Evolutionary conservation across 1,139 yeast genomes (phyloP), one percentile per base, ranked within the genome.

Genomic region (Magnusiomyces ingens): DNA sequence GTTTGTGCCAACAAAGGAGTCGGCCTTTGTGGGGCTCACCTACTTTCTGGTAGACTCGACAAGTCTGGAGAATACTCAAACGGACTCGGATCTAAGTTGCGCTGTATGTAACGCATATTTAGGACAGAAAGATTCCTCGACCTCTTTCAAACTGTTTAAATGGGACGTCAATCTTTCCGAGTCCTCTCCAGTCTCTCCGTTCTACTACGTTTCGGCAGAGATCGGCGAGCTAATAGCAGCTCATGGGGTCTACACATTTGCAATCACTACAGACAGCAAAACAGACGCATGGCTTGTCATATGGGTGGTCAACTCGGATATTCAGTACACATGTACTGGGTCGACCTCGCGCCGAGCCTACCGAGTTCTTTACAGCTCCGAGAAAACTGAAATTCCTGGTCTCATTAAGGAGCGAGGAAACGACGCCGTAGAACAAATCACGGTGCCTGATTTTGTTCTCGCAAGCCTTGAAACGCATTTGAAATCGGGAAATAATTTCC

Each of bases 291-390:
- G 11, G 13, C 43, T 41, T 13, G n/a, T 41, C 18, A 50, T 82
- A 1, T 85, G 90, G 89, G 75, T 83, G 1, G 75, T 83, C 63
- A 81, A 77, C 59, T 69, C 77, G 2, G 84, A 82, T 1, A 62
- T 77, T 6, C 60, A 64, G 35, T 69, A 65, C 53, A 45, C 48
- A 32, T 62, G 70, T 58, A 43, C 66, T 47, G 38, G 38, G 2
- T 45, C 48, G 11, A 69, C 63, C 6, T 37, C 64, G 51, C 1
- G 56, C 64, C 19, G 66, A 68, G 62, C 75, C 1, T 63, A 78
- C 32, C 81, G 81, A 59, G 62, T 80, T 0, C 71, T 77, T 55
- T 75, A 71, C 56, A 65, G 72, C 0, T 55, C 59, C 0, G 66
- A 64, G 21, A 41, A 49, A 6, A 41, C 43, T 1, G 54, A 57